Base-by-base conservation (phyloP, 768 basidiomycete species). In the Boletus reticulatus region DNA sequence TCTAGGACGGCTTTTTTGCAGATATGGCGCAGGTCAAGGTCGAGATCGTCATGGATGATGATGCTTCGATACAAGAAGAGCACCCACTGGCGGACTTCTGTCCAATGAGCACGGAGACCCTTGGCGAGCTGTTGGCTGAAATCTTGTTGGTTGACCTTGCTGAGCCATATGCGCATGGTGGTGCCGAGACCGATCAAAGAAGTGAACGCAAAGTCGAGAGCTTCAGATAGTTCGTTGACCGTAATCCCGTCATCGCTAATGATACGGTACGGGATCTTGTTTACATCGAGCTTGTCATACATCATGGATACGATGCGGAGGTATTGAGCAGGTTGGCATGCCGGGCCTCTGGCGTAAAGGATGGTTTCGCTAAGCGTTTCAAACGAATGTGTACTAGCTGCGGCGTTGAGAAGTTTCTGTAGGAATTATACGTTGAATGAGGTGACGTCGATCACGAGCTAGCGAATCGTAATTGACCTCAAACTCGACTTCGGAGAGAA, bases 1-100 rank as follows among this genome's bases (percentile, higher is more conserved):
- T 66, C 60, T 14, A 69, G 39, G 12, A 69, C 46, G 2, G 69
- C 62, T 14, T 34, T 58, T 48, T 69, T 69, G 56, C 62, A 69
- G 7, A 51, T 45, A 32, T 55, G 53, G n/a, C 67, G 67, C 19
- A 48, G 11, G 12, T 53, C 22, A 6, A 53, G 20, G 39, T 52
- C 48, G 24, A 60, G 6, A 13, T 57, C 41, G 6, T 49, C 49
- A 12, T 32, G 43, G 39, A n/a, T 27, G 49, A 69, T 57, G 27
- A 62, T 36, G 3, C 55, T 43, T 16, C 36, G 37, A 39, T 69
- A 59, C 6, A 71, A 13, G 53, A 61, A 69, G 46, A 69, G 55
- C 7, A 67, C 29, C 69, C 68, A 71, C 1, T 50, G 57, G 13
- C 69, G 68, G 29, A 71, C 61, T 20, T 67, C 63, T 11, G 57